Base-by-base conservation (phyloP, 1,284 basidiomycete genomes). In the Puccinia sorghi region DNA sequence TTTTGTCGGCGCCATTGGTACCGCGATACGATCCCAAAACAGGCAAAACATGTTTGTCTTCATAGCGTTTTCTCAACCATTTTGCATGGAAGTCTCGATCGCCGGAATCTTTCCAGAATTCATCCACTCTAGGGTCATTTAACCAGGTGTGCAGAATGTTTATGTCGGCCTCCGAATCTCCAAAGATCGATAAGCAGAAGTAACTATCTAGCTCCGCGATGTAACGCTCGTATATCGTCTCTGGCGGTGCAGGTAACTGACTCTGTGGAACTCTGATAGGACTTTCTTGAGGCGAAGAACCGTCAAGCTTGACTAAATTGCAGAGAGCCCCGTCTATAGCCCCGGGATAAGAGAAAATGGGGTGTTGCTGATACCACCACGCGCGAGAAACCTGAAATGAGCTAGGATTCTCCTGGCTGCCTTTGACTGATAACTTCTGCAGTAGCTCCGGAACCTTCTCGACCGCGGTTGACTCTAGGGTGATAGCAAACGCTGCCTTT, bases 151-250 rank as follows among this genome's bases (percentile, higher is more conserved):
- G 74, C 32, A 76, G 43, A 9, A 76, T 37, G 41, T 76, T 59
- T 37, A 76, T 22, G 13, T 76, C 74, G 25, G 12, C 20, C 20
- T 52, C 74, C 13, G 63, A 67, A 43, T 67, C 52, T 8, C 63
- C 61, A 22, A 76, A 76, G 37, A 76, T 54, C 11, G 74, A 76
- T n/a, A 76, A 56, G 50, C 63, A 76, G 43, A 76, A 76, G 39
- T 76, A 76, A 25, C 61, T 66, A 50, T 76, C 74, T 25, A 76
- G 52, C 20, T 67, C 32, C 52, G 48, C 27, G 39, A 76, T 69
- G 50, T 76, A 76, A 11, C 74, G 74, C 50, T 66, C 61, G 41
- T 76, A 76, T 4, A 76, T 15, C 22, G 64, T 37, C 32, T 67
- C n/a, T 22, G 74, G 63, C n/a, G 63, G 63, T 1, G 43, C n/a